Conservation (phyloP, 78 protist genomes). For the Bodo saltans region DNA sequence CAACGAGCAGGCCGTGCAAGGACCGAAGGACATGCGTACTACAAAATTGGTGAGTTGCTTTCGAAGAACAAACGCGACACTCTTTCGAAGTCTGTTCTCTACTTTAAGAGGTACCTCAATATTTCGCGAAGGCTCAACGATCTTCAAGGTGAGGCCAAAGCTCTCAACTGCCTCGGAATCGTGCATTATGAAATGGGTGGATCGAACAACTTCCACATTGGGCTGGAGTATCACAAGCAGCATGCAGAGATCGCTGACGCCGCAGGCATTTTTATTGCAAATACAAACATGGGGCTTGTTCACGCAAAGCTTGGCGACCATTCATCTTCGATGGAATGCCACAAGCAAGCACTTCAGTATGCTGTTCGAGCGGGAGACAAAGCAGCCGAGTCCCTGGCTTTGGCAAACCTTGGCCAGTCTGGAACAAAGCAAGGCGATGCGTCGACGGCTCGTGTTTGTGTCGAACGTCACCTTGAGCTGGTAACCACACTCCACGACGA, state of each 20-base stretch:
- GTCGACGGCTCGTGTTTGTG: constrained; percentile 13
- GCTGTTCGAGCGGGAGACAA: constrained; percentile 16
- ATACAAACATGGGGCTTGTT: constrained; percentile 19
- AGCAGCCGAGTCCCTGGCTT: constrained; percentile 18
- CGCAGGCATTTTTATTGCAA: constrained; percentile 13
- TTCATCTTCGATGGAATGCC: neutral
- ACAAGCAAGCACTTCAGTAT: constrained; percentile 25
- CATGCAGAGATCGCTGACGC: constrained; percentile 22
- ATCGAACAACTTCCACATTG: neutral
- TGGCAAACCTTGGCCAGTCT: constrained; percentile 14
- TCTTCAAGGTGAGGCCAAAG: constrained; percentile 22
- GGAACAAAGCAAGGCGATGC: constrained; percentile 6
- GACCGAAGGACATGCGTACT: neutral
- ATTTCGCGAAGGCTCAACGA: constrained; percentile 21
- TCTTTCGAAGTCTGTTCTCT: neutral
- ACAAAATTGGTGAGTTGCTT: neutral
- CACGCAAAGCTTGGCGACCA: neutral
- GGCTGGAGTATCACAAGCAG: constrained; percentile 22
- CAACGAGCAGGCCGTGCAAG: neutral
- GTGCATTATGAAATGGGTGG: constrained; percentile 11
- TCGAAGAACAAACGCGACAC: constrained; percentile 3
- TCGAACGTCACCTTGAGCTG: constrained; percentile 18
- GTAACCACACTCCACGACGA: neutral
- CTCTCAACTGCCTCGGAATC: constrained; percentile 28
- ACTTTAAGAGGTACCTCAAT: constrained; percentile 3